phyloP scores from a whole-genome alignment of 768 basidiomycete genomes.

The Sarcomyxa edulis region DNA sequence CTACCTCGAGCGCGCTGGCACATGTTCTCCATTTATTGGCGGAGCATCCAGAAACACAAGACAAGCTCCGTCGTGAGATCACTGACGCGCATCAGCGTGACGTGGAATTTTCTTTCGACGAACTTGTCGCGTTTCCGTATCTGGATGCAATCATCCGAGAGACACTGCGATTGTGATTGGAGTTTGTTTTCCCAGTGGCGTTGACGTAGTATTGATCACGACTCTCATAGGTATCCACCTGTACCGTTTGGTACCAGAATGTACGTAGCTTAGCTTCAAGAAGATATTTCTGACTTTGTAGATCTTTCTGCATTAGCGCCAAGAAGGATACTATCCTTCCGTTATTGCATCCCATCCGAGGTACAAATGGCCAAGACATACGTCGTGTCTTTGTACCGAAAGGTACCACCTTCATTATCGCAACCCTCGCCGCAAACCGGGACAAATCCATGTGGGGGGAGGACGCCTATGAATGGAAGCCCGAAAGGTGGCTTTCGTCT shows the following conservation, averaged over 20 bases:
- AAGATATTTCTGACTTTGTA: no score
- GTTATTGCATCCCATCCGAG: neutral
- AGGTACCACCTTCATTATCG: conserved; percentile 19
- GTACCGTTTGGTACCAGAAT: conserved; percentile 15
- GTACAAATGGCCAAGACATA: no score
- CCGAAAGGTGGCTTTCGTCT: conserved; percentile 36
- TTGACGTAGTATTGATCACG: neutral
- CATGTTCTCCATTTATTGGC: conserved; percentile 28
- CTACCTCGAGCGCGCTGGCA: conserved; percentile 31
- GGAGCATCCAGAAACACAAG: conserved; percentile 29
- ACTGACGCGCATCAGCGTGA: conserved; percentile 17
- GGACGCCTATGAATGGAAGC: conserved; percentile 40
- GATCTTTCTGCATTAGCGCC: no score
- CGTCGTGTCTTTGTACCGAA: no score
- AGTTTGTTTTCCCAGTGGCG: neutral
- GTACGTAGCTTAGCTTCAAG: no score
- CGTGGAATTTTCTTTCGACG: conserved; percentile 28
- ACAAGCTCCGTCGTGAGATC: conserved; percentile 29
- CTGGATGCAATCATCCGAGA: conserved; percentile 36
- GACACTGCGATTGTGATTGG: conserved; percentile 30
- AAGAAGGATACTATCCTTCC: conserved; percentile 5
- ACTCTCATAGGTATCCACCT: conserved; percentile 19
- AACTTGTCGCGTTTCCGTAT: conserved; percentile 28
- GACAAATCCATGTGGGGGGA: conserved; percentile 34
- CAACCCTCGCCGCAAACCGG: conserved; percentile 26